Percentiles rank a stretch among this genome's conserved stretches.
Conservation (phyloP, 176 grass and related monocot species). For the Aegilops longissima region DNA sequence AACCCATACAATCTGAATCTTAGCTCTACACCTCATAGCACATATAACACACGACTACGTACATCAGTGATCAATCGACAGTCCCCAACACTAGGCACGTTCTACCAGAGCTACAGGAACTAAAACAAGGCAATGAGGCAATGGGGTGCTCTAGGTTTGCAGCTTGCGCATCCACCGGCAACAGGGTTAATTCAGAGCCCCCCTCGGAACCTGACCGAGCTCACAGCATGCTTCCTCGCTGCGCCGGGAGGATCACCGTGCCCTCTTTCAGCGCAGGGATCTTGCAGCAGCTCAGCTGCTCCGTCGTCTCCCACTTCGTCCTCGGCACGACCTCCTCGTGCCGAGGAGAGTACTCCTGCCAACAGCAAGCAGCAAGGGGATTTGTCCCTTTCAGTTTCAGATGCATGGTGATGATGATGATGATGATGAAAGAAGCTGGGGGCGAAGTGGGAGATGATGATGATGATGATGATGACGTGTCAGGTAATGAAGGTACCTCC, state of each 20-base stretch:
- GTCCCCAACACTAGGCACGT: not conserved
- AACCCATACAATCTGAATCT: not conserved
- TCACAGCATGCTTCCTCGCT: slow-evolving; percentile 43
- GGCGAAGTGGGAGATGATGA: not conserved
- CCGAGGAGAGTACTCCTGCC: slow-evolving; percentile 46
- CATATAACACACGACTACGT: not conserved
- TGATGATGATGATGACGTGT: not conserved
- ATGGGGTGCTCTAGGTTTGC: not conserved
- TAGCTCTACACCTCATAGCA: slow-evolving; percentile 1
- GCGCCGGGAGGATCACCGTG: slow-evolving; percentile 15
- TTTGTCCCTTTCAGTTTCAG: not conserved
- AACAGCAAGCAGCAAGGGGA: not conserved
- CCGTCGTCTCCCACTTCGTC: slow-evolving; percentile 42
- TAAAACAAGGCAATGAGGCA: not conserved
- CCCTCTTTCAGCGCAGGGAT: slow-evolving; percentile 34
- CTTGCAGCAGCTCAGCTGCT: slow-evolving; percentile 42
- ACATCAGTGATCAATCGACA: not conserved
- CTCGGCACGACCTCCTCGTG: slow-evolving; percentile 44
- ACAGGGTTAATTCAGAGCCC: slow-evolving; percentile 1
- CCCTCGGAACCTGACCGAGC: not conserved
- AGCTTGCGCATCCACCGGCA: not conserved
- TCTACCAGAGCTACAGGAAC: slow-evolving; percentile 5
- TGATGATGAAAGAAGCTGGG: not conserved
- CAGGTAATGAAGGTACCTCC: slow-evolving; percentile 26
- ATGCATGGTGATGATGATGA: not conserved